Conservation (phyloP, 140 eudicot genomes). For the Bidens hawaiensis region DNA sequence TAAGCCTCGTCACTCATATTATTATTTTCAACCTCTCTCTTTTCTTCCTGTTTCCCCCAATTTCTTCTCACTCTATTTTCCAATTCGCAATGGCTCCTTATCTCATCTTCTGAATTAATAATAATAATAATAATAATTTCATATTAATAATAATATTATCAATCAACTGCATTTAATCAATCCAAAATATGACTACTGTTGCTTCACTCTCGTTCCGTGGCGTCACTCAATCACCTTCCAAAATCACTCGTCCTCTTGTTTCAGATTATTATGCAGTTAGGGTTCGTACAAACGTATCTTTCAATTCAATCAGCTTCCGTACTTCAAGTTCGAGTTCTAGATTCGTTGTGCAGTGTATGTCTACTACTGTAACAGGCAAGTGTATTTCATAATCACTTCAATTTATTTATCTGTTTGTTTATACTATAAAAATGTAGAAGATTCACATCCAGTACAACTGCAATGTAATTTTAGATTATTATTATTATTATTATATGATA, state of each 20-base stretch:
- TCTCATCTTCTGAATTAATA: background rate
- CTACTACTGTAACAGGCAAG: slow-evolving; percentile 50
- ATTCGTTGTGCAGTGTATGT: slow-evolving; percentile 64
- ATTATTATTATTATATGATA: too few species aligned
- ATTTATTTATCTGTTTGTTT: too few species aligned
- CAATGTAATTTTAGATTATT: too few species aligned
- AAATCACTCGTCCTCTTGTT: background rate
- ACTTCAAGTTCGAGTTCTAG: slow-evolving; percentile 34
- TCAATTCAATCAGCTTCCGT: slow-evolving; percentile 28
- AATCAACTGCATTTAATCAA: background rate
- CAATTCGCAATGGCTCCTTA: background rate
- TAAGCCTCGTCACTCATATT: too few species aligned
- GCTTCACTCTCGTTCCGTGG: slow-evolving; percentile 50
- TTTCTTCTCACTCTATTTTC: too few species aligned
- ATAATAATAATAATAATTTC: too few species aligned
- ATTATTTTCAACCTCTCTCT: too few species aligned
- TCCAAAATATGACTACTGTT: slow-evolving; percentile 50
- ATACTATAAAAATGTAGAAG: too few species aligned
- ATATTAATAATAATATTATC: background rate
- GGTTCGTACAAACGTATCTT: slow-evolving; percentile 28
- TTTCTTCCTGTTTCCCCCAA: too few species aligned
- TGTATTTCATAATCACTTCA: too few species aligned
- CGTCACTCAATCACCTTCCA: slow-evolving; percentile 44
- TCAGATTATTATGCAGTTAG: slow-evolving; percentile 36
- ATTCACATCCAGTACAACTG: too few species aligned